These are phyloP conservation scores for Pythium sp. DNA, from an alignment of 352 stramenopile species.

Conservation along the genomic window DNA sequence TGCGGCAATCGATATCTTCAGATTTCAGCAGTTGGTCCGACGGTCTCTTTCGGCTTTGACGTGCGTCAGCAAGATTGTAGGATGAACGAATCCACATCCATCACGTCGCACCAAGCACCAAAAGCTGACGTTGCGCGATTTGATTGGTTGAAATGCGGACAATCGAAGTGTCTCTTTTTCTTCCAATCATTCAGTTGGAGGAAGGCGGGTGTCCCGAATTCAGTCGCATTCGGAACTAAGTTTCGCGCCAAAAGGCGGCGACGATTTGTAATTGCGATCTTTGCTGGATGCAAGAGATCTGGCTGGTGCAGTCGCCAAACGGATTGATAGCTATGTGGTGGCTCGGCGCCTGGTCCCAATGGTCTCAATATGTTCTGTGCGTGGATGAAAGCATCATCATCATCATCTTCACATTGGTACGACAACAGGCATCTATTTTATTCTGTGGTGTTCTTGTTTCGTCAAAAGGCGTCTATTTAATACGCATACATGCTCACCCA, in stretches of 20 bases:
- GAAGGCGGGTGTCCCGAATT: not conserved
- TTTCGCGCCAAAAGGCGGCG: not conserved
- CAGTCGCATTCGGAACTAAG: not conserved
- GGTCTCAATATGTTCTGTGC: too few relatives aligned
- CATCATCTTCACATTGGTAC: not conserved
- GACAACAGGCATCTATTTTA: constrained; percentile 4
- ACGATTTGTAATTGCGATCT: not conserved
- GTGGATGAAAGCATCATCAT: too few relatives aligned
- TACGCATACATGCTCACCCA: not conserved
- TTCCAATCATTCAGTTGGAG: not conserved
- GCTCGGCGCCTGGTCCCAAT: too few relatives aligned
- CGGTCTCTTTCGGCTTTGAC: not conserved
- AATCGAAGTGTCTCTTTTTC: not conserved
- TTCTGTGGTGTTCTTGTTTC: not conserved
- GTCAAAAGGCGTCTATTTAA: not conserved
- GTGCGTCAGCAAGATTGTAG: not conserved
- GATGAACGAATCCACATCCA: not conserved
- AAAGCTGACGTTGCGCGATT: constrained; percentile 1
- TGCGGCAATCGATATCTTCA: not conserved
- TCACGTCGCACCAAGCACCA: constrained; percentile 14
- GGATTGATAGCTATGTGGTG: too few relatives aligned
- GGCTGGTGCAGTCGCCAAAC: too few relatives aligned
- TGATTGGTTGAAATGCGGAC: not conserved
- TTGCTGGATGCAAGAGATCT: too few relatives aligned
- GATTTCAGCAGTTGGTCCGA: constrained; percentile 10